Evolutionary conservation across 2,329 filamentous ascomycete genomes (phyloP).

Genomic region (Acephala macrosclerotiorum): DNA sequence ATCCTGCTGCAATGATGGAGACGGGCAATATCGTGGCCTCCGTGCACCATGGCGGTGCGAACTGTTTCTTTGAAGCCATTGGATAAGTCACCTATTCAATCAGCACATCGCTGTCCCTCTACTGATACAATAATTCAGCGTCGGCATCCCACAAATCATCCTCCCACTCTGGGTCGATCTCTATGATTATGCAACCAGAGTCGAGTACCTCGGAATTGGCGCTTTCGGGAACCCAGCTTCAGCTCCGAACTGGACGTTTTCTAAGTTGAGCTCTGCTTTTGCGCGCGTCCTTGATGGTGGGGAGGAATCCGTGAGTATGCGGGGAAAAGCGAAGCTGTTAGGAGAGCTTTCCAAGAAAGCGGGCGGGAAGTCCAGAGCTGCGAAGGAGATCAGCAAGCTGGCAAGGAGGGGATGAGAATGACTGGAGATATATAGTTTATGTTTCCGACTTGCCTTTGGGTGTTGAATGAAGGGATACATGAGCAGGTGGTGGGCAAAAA

Average conservation of each 20-base stretch:
- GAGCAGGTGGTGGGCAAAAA: too few relatives aligned
- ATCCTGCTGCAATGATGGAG: constrained; percentile 41
- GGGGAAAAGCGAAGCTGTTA: neutral
- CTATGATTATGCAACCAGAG: constrained; percentile 52
- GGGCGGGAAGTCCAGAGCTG: constrained; percentile 1
- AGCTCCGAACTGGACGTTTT: neutral
- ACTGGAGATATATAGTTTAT: too few relatives aligned
- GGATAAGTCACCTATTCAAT: constrained; percentile 42
- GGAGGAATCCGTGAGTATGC: neutral
- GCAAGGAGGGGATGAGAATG: neutral
- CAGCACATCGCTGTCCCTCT: neutral
- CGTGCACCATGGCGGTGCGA: constrained; percentile 49
- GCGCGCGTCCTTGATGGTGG: neutral
- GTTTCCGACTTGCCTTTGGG: too few relatives aligned
- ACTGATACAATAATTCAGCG: constrained; percentile 39
- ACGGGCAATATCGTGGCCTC: constrained; percentile 44
- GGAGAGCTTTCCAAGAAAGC: neutral
- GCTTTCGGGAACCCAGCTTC: constrained; percentile 35
- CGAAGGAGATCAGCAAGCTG: neutral
- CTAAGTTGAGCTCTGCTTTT: neutral
- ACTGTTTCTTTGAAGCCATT: constrained; percentile 51
- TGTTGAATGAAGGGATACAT: too few relatives aligned
- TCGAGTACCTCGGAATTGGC: constrained; percentile 49
- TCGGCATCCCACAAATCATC: constrained; percentile 53
- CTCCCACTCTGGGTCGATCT: constrained; percentile 54